Conservation (phyloP, 163 green algal genomes). For the Scenedesmus sp. region DNA sequence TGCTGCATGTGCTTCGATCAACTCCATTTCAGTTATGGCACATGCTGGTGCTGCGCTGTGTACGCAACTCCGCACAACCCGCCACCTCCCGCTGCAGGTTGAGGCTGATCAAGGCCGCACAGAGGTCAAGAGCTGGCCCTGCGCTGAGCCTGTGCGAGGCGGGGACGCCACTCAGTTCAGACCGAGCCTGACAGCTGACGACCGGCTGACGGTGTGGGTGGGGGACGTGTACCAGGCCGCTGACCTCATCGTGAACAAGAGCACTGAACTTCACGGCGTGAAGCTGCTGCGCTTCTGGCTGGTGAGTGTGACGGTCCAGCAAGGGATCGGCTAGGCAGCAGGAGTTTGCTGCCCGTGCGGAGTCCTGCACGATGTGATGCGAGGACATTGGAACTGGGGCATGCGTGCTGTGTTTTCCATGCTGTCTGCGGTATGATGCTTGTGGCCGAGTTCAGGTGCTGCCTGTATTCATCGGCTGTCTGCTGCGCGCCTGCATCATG, state of each 20-base stretch:
- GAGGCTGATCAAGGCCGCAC: slow-evolving; percentile 31
- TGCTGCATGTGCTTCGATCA: too few species aligned
- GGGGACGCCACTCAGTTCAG: slow-evolving; percentile 42
- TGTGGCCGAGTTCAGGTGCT: neutral
- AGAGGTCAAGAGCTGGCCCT: slow-evolving; percentile 29
- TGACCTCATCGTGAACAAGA: slow-evolving; percentile 12
- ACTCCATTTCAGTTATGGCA: too few species aligned
- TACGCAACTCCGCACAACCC: neutral
- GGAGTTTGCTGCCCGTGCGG: too few species aligned
- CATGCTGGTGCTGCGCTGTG: neutral
- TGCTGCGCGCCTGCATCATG: neutral
- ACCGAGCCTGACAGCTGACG: slow-evolving; percentile 37
- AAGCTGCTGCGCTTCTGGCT: slow-evolving; percentile 46
- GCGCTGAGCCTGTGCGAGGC: slow-evolving; percentile 15
- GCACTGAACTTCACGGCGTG: slow-evolving; percentile 23
- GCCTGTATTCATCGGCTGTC: neutral
- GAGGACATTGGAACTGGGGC: too few species aligned
- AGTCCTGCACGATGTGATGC: too few species aligned
- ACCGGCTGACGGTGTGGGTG: slow-evolving; percentile 36
- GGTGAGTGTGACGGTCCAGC: slow-evolving; percentile 4
- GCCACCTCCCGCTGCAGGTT: neutral
- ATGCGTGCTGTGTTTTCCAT: neutral
- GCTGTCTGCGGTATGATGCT: neutral
- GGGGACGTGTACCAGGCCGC: slow-evolving; percentile 18
- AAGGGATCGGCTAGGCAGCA: neutral